Conservation (phyloP, 768 basidiomycete species). For the Hysterangium stoloniferum region DNA sequence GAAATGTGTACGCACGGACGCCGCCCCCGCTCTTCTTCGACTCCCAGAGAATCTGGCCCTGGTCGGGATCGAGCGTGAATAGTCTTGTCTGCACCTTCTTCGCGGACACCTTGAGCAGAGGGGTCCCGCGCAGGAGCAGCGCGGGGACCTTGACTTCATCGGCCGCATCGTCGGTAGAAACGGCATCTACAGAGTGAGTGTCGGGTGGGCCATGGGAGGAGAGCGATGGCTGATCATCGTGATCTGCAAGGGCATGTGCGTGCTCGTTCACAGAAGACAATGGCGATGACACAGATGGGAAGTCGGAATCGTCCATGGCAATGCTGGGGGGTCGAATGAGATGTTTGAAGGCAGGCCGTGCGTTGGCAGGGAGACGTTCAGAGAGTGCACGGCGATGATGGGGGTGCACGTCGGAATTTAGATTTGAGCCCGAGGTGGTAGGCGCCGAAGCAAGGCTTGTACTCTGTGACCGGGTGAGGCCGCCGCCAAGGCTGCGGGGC, state of each 20-base stretch:
- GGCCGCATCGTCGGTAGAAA: constrained; percentile 12
- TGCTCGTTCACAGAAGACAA: background rate
- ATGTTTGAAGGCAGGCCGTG: background rate
- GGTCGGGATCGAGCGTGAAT: constrained; percentile 71
- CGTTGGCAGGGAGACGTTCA: background rate
- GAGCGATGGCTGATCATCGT: background rate
- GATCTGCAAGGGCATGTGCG: background rate
- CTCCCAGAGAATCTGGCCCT: constrained; percentile 73
- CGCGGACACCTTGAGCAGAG: constrained; percentile 77
- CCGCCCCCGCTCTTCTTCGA: constrained; percentile 64
- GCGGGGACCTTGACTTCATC: constrained; percentile 47
- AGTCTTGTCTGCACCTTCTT: constrained; percentile 66
- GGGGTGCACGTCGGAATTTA: constrained; percentile 16
- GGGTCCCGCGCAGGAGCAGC: constrained; percentile 52
- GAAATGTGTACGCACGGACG: constrained; percentile 40
- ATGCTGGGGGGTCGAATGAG: background rate
- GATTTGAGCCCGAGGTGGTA: background rate
- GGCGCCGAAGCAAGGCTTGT: background rate
- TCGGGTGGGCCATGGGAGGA: background rate
- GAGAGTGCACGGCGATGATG: constrained; percentile 16
- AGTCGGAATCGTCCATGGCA: background rate
- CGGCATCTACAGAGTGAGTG: background rate
- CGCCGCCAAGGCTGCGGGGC: constrained; percentile 1
- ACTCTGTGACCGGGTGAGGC: constrained; percentile 24
- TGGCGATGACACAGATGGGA: background rate